Evolutionary conservation across 805 yeast genomes (phyloP), one percentile per base, ranked within the genome.

Genomic region (Spathaspora passalidarum): DNA sequence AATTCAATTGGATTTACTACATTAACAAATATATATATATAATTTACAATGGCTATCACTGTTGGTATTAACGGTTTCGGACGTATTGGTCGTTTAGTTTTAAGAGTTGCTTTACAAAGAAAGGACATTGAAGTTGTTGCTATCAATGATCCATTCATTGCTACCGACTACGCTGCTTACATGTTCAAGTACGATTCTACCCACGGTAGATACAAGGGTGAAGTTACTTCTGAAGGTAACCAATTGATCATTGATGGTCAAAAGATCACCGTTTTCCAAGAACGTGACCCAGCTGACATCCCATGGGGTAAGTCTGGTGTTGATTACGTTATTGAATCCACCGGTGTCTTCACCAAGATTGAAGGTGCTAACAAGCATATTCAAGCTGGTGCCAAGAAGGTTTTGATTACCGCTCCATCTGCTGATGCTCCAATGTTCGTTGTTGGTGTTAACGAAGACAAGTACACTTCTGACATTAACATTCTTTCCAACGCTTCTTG

Each of bases 1-100:
- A 29, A 13, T 42, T 46, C 41, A 38, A 38, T 38, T 46, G 39
- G 34, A 10, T 26, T 26, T 26, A 11, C 3, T 25, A 25, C 34
- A 29, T 37, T 17, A 38, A 40, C 22, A 14, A 38, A 35, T 20
- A 11, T 16, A 19, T 35, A 40, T 25, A 43, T 13, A 22, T 21
- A 40, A 32, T 26, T 29, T 13, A 65, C 48, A 66, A 77, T 77
- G 80, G 79, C 79, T 69, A 77, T 80, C 68, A 83, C 79, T 61
- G 79, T 88, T 70, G 96, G 96, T 75, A 88, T 88, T 69, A 88
- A 88, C 82, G 96, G 96, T 62, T 88, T 88, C 85, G 96, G 96
- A 63, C 84, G 96, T 75, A 88, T 88, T 65, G 96, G 96, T 57
- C 88, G 96, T 75, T 80, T 88, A 60, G 96, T 84, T 55, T 75